Evolutionary conservation across 805 yeast species (phyloP), one percentile per base, ranked within the genome.

Genomic region (Komagataella ulmi): DNA sequence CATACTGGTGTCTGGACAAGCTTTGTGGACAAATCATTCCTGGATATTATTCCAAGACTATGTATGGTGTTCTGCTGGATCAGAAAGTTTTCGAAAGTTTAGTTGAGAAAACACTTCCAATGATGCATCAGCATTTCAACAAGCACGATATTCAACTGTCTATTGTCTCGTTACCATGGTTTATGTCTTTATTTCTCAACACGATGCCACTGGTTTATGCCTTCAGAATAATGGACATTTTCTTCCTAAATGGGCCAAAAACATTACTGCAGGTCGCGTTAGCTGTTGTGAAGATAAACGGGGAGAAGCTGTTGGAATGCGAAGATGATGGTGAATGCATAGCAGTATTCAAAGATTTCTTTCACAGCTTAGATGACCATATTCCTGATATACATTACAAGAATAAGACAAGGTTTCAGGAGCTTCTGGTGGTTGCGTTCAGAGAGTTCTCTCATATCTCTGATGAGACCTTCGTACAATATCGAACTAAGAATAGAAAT

Each of bases 181-280:
- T 93, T 62, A 70, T 93, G 51, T 88, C 97, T 0, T 69, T 93
- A 45, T 93, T 87, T 65, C 76, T 91, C 57, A 90, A 86, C 58
- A 83, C 96, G 0, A 89, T 93, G 96, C 99, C 99, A 0, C 69
- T 93, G 57, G 89, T 89, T 5, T 91, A 81, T 68, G 97, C 99
- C 2, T 87, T 89, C 60, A 73, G 98, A 64, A 85, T 93, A 48
- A 75, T 91, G 60, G 99, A 93, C 65, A 84, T 89, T 19, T 83
- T 93, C 61, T 85, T 93, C 64, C 73, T 87, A 52, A 89, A 89
- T 64, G 99, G 99, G 0, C 82, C 96, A 2, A 82, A 81, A 57
- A 84, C 93, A 0, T 69, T 93, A 21, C 95, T 93, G 63, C 98
- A 93, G 66, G 90, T 93, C 6, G 95, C 96, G 0, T 70, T 93